Percentiles rank a stretch among this genome's conserved stretches.
These are phyloP conservation scores for Colletotrichum eremochloae DNA, from an alignment of 2,329 filamentous ascomycete species.

Conservation along the genomic window DNA sequence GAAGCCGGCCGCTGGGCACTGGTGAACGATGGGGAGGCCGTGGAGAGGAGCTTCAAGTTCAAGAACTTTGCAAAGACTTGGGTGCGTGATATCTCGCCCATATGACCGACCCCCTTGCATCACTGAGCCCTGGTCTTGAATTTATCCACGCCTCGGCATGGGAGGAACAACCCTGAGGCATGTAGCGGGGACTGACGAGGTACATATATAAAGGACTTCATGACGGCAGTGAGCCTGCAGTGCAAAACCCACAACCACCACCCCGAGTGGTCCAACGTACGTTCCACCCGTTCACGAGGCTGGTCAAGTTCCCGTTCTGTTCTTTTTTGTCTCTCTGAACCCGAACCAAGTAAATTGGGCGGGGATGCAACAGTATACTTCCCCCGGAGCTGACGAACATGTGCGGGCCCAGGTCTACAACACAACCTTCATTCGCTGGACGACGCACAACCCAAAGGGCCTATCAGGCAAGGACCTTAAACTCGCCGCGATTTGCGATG, in stretches of 20 bases:
- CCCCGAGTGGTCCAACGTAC: conserved; percentile 81
- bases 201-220: conserved; percentile 72
- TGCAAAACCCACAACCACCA: conserved; percentile 79
- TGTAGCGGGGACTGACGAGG: conserved; percentile 10
- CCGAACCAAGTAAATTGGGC: neutral
- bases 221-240: conserved; percentile 78
- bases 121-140: neutral
- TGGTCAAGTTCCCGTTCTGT: neutral
- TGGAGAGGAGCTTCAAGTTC: conserved; percentile 73
- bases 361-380: neutral
- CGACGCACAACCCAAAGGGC: conserved; percentile 76
- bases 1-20: conserved; percentile 64
- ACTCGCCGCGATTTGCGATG: conserved; percentile 74
- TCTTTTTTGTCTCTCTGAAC: neutral
- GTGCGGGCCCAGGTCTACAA: conserved; percentile 73
- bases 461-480: conserved; percentile 74
- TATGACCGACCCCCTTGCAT: neutral
- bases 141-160: no score
- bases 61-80: conserved; percentile 76
- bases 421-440: conserved; percentile 79
- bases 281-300: conserved; percentile 43
- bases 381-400: neutral
- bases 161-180: neutral
- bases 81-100: conserved; percentile 57
- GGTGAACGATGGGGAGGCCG: conserved; percentile 62